Conservation (phyloP, 2,329 filamentous ascomycete species). For the Trichoderma lentiforme region DNA sequence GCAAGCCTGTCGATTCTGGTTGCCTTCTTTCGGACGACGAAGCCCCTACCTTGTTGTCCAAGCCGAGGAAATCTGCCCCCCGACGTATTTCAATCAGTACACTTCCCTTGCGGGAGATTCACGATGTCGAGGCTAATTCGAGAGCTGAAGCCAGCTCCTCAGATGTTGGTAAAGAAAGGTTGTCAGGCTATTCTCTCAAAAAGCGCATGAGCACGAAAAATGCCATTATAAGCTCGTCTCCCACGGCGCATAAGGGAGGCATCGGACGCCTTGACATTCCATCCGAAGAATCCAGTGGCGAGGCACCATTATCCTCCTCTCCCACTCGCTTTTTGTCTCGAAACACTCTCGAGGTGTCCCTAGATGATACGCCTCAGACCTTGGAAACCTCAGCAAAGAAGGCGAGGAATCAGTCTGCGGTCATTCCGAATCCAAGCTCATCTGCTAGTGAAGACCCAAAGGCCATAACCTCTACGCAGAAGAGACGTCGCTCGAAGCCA, state of each 20-base stretch:
- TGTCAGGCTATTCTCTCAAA: background rate
- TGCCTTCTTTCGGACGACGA: constrained; percentile 37
- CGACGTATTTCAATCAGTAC: background rate
- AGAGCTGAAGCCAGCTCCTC: background rate
- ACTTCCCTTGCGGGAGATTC: background rate
- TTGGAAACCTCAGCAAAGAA: background rate
- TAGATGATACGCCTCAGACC: background rate
- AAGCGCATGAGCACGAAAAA: background rate
- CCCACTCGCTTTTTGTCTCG: constrained; percentile 4
- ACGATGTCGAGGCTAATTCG: background rate
- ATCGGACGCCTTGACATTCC: background rate
- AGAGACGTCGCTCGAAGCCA: background rate
- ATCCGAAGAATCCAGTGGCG: background rate
- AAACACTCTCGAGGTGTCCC: background rate
- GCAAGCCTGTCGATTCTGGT: constrained; percentile 15
- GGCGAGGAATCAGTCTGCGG: background rate
- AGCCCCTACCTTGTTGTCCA: constrained; percentile 28
- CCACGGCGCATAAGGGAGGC: background rate
- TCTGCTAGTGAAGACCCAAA: background rate
- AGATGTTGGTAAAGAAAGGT: background rate
- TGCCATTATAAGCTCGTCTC: background rate
- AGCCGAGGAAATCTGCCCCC: constrained; percentile 10
- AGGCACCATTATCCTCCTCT: background rate
- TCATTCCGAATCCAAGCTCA: background rate
- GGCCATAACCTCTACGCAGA: background rate